Conservation (phyloP, 2,329 filamentous ascomycete species). For the Monascus ruber region DNA sequence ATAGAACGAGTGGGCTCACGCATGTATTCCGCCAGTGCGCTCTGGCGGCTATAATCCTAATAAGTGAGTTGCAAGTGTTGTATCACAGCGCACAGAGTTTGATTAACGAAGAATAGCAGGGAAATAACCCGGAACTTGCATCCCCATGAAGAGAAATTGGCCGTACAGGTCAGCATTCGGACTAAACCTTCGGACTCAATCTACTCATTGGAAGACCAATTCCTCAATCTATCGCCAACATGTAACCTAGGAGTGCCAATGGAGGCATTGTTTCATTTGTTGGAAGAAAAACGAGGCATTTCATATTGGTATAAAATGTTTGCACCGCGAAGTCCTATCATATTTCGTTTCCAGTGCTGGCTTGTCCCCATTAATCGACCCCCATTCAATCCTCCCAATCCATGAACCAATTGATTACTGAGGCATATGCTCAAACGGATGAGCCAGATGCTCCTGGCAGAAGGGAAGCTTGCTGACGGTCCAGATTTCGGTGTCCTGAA, state of each 20-base stretch:
- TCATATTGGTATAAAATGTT: slow-evolving; percentile 6
- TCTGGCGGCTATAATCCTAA: slow-evolving; percentile 19
- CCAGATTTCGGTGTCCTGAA: slow-evolving; percentile 54
- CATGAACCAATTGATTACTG: slow-evolving; percentile 26
- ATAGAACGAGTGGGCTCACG: slow-evolving; percentile 7
- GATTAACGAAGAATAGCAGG: no score
- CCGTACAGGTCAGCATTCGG: slow-evolving; percentile 38
- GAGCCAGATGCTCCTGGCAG: slow-evolving; percentile 53
- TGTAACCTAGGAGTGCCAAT: slow-evolving; percentile 9
- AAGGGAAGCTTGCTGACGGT: slow-evolving; percentile 58
- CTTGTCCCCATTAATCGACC: no score
- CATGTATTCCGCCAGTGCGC: slow-evolving; percentile 25
- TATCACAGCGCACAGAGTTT: no score
- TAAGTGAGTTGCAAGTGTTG: neutral
- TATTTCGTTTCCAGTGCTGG: neutral
- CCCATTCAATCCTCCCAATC: neutral
- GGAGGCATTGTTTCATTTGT: slow-evolving; percentile 11
- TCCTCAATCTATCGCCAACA: slow-evolving; percentile 17
- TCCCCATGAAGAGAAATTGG: slow-evolving; percentile 31
- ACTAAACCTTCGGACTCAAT: slow-evolving; percentile 22
- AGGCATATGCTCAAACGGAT: slow-evolving; percentile 55
- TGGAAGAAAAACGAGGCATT: slow-evolving; percentile 17
- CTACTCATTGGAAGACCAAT: slow-evolving; percentile 15
- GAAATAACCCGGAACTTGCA: slow-evolving; percentile 15
- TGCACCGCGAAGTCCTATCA: neutral